Percentiles rank a stretch among this genome's conserved stretches.
These are phyloP conservation scores for Anthostomella pinea DNA, from an alignment of 2,329 filamentous ascomycete species.

Conservation along the genomic window DNA sequence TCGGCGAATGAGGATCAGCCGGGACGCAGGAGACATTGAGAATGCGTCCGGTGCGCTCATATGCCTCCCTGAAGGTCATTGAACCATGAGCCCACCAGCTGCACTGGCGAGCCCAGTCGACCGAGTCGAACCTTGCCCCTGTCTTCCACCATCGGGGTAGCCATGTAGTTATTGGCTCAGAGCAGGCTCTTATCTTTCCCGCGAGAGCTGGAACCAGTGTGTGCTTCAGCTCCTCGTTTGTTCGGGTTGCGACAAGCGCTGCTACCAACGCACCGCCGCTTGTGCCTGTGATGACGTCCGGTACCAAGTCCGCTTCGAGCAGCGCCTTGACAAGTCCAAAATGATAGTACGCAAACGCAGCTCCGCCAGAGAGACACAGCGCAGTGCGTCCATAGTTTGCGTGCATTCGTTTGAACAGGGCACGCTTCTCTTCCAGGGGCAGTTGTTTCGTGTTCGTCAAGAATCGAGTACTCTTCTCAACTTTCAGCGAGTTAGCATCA, in stretches of 20 bases:
- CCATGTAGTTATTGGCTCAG: constrained; percentile 76
- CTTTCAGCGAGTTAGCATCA: too few species aligned
- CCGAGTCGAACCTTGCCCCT: constrained; percentile 87
- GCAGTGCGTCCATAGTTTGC: constrained; percentile 92
- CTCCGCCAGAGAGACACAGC: constrained; percentile 87
- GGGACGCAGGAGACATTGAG: constrained; percentile 96
- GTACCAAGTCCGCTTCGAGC: constrained; percentile 79
- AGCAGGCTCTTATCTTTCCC: constrained; percentile 77
- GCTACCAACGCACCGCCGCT: constrained; percentile 92
- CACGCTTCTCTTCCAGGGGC: constrained; percentile 68
- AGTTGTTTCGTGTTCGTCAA: constrained; percentile 67
- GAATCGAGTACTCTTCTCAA: constrained; percentile 64
- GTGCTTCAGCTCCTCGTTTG: constrained; percentile 83
- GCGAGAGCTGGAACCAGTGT: constrained; percentile 87
- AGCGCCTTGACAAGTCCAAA: constrained; percentile 89
- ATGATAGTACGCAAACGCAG: constrained; percentile 95
- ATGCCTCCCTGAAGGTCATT: constrained; percentile 92
- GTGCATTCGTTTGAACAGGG: constrained; percentile 81
- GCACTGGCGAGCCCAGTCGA: constrained; percentile 83
- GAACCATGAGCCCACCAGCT: constrained; percentile 90
- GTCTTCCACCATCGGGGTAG: constrained; percentile 83
- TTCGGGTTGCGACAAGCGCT: constrained; percentile 81
- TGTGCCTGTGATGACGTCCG: constrained; percentile 93
- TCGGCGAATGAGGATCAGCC: constrained; percentile 87
- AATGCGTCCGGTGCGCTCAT: constrained; percentile 88